These are phyloP conservation scores for Dipteronia sinensis DNA, from an alignment of 345 rosid genomes.

Conservation along the genomic window DNA sequence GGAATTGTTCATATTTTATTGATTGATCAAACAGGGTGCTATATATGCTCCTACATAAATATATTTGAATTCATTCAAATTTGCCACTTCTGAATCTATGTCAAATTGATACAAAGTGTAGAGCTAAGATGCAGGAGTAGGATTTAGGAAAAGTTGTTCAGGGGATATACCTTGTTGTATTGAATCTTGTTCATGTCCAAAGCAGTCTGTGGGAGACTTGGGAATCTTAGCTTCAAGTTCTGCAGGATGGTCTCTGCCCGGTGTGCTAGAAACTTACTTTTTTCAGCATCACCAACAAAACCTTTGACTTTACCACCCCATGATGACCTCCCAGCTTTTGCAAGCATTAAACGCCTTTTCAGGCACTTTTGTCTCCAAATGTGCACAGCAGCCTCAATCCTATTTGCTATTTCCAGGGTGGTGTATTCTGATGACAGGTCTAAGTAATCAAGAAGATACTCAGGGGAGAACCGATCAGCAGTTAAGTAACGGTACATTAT, in stretches of 20 bases:
- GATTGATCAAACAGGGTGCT: not conserved
- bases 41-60: not conserved
- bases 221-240: constrained; percentile 23
- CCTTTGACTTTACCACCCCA: constrained; percentile 43
- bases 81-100: not conserved
- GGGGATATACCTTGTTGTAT: constrained; percentile 37
- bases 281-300: constrained; percentile 18
- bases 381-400: constrained; percentile 46
- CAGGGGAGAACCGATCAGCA: constrained; percentile 36
- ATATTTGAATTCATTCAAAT: not conserved
- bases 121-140: not conserved
- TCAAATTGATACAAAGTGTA: not conserved
- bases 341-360: constrained; percentile 13
- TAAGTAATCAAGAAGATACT: constrained; percentile 37
- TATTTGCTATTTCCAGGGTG: constrained; percentile 45
- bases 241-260: constrained; percentile 28
- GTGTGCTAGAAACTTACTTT: constrained; percentile 23
- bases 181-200: constrained; percentile 37
- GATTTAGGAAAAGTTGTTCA: not conserved
- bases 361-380: constrained; percentile 45
- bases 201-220: constrained; percentile 27
- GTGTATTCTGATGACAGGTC: constrained; percentile 44
- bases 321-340: constrained; percentile 17
- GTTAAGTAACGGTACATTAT: constrained; percentile 34
- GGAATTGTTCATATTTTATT: not conserved